Percentiles rank a stretch among this genome's conserved stretches.
Conservation (phyloP, 192 early-diverging fungal genomes). For the Martensiomyces pterosporus region DNA sequence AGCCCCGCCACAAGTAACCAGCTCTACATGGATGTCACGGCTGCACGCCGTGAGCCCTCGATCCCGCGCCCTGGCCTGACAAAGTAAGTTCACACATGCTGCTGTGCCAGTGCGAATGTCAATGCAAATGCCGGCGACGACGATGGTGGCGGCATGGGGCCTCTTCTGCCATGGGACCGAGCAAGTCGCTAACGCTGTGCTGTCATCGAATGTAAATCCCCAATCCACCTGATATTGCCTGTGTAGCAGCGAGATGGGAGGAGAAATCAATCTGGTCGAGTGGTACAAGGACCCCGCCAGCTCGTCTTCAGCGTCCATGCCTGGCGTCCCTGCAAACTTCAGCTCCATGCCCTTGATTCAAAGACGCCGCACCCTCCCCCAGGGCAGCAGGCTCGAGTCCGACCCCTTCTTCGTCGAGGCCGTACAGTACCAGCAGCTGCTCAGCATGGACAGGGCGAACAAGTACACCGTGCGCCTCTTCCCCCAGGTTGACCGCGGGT, state of each 20-base stretch:
- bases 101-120: too few relatives aligned
- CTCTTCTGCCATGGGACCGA: too few relatives aligned
- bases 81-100: constrained; percentile 2
- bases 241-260: constrained; percentile 6
- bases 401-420: constrained; percentile 69
- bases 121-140: too few relatives aligned
- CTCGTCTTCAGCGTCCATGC: not conserved
- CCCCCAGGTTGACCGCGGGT: constrained; percentile 88
- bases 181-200: too few relatives aligned
- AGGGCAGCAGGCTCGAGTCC: constrained; percentile 15
- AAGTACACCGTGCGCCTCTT: constrained; percentile 59
- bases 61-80: not conserved
- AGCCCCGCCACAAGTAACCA: constrained; percentile 8
- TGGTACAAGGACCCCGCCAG: constrained; percentile 18
- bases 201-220: not conserved
- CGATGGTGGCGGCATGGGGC: too few relatives aligned
- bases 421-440: constrained; percentile 61
- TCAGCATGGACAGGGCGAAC: constrained; percentile 57
- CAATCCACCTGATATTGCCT: too few relatives aligned
- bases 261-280: constrained; percentile 9
- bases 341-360: not conserved
- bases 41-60: not conserved
- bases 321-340: not conserved
- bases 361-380: constrained; percentile 16
- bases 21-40: constrained; percentile 8